Conservation (phyloP, 2,329 filamentous ascomycete species). For the Xenoacremonium recifei region DNA sequence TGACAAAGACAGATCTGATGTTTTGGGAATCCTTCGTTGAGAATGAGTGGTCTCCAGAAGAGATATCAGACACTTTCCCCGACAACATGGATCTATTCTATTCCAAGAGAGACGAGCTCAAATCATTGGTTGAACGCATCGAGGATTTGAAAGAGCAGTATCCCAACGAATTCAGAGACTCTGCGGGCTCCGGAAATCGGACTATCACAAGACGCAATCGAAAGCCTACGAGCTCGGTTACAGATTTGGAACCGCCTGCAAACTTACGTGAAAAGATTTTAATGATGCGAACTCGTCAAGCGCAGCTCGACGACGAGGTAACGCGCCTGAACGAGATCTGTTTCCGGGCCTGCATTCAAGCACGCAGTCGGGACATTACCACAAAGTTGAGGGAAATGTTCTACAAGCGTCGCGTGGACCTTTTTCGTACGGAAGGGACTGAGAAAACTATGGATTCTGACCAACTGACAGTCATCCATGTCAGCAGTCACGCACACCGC, state of each 20-base stretch:
- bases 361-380: not conserved
- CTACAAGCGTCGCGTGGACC: not conserved
- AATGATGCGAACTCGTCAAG: not conserved
- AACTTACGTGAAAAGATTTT: not conserved
- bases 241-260: no score
- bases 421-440: not conserved
- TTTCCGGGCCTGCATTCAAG: not conserved
- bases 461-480: not conserved
- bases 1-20: conserved; percentile 7
- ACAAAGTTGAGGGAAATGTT: not conserved
- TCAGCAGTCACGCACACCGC: not conserved
- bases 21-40: not conserved
- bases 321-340: not conserved
- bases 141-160: not conserved
- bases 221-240: no score
- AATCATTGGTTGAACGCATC: no score
- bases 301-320: not conserved
- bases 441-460: not conserved
- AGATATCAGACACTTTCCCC: not conserved
- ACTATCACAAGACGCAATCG: not conserved
- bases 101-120: no score
- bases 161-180: not conserved
- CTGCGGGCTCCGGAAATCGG: not conserved
- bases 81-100: no score
- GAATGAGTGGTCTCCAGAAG: not conserved